Percentiles rank a stretch among this genome's conserved stretches.
phyloP scores from a whole-genome alignment of 768 basidiomycete genomes.

The Boletus reticuloceps region DNA sequence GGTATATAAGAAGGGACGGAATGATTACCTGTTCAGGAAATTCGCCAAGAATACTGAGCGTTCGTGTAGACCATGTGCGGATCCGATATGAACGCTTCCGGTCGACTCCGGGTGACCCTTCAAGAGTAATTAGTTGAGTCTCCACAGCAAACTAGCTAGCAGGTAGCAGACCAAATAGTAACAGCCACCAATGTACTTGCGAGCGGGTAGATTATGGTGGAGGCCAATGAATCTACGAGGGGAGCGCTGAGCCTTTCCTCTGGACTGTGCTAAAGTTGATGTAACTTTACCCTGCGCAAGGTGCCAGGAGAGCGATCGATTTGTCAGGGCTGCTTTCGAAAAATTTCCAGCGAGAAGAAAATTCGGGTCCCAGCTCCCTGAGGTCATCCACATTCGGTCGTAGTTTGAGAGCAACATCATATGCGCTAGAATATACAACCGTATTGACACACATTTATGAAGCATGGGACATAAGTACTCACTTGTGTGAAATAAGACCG shows the following conservation, averaged over 20 bases:
- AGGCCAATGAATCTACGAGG: constrained; percentile 9
- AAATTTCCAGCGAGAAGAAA: constrained; percentile 48
- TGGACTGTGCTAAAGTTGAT: background rate
- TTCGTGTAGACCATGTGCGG: constrained; percentile 39
- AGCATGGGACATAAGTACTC: constrained; percentile 6
- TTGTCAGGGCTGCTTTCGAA: constrained; percentile 55
- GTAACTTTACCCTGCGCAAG: constrained; percentile 37
- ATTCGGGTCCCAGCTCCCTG: constrained; percentile 46
- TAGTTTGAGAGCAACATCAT: constrained; percentile 56
- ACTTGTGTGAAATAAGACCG: constrained; percentile 60
- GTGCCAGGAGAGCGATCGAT: constrained; percentile 48
- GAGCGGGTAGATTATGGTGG: constrained; percentile 7
- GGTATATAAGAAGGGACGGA: background rate
- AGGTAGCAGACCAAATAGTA: constrained; percentile 31
- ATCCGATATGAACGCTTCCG: constrained; percentile 48
- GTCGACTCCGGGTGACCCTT: constrained; percentile 38
- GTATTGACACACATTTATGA: background rate
- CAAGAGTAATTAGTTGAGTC: background rate
- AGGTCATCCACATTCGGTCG: constrained; percentile 52
- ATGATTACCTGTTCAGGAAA: constrained; percentile 43
- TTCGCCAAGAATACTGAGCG: constrained; percentile 44
- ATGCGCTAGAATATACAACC: constrained; percentile 34
- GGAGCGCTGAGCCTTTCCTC: background rate
- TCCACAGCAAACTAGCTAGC: background rate
- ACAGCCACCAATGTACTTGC: constrained; percentile 14